These are phyloP conservation scores for Hypoxylon cercidicola DNA, from an alignment of 495 filamentous ascomycete genomes.

Conservation along the genomic window DNA sequence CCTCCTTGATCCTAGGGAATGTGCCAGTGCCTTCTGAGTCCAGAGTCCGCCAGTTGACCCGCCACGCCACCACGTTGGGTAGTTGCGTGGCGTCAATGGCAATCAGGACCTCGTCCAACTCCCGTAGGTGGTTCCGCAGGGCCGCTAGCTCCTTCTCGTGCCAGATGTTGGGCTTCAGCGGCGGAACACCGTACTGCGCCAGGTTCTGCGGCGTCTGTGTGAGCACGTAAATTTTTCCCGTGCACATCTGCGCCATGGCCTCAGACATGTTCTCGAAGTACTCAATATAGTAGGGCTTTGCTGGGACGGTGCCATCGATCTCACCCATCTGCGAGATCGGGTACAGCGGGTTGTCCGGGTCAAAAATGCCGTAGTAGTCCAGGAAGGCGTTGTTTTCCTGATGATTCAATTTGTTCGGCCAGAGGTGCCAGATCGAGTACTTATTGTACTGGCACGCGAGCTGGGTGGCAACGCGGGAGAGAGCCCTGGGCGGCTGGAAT, in stretches of 20 bases:
- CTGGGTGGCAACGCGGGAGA: not conserved
- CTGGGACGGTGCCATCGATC: not conserved
- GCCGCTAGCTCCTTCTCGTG: not conserved
- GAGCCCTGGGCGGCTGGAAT: not conserved
- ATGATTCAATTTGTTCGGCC: not conserved
- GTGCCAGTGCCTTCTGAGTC: not conserved
- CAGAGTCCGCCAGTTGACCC: not conserved
- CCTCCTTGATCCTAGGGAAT: not conserved
- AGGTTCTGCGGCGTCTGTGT: not conserved
- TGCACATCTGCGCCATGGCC: conserved; percentile 1
- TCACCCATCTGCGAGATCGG: not conserved
- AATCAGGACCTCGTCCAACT: not conserved
- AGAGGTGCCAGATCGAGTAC: not conserved
- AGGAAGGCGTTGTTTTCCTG: not conserved
- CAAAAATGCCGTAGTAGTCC: not conserved
- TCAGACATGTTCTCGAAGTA: conserved; percentile 1
- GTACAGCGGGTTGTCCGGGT: not conserved
- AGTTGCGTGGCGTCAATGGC: not conserved
- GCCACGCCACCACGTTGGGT: not conserved
- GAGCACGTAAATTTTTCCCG: not conserved
- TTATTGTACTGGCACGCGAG: conserved; percentile 1
- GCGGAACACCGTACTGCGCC: not conserved
- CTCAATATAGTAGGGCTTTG: not conserved
- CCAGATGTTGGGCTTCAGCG: not conserved
- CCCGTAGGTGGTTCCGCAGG: not conserved